Evolutionary conservation across 2,329 filamentous ascomycete genomes (phyloP), one percentile per base, ranked within the genome.

Genomic region (Calonectria montana): DNA sequence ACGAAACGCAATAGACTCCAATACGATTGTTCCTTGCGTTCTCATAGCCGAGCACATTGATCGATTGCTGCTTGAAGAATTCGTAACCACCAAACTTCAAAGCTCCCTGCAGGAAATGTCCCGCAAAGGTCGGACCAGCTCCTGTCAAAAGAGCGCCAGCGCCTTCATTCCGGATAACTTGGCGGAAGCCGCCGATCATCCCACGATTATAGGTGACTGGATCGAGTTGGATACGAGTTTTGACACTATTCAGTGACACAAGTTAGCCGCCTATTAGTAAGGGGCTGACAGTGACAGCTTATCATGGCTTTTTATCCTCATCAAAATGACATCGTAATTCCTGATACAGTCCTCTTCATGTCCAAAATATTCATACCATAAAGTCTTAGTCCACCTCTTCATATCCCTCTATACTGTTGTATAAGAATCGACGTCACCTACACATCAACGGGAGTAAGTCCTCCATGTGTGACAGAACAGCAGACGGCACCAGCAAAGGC

Each of bases 1-100:
- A 88, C 48, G 91, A 92, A 77, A 89, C 93, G 77, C 95, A 90
- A 90, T 96, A 96, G 86, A 96, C 91, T 77, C 91, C 91, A 15
- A 57, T 57, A 21, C 53, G 53, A n/a, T 23, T 57, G 12, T 57
- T 8, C 5, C 31, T 57, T n/a, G 53, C 53, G 6, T 57, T 57
- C 53, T 57, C 53, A 13, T 57, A 57, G 31, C 53, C 53, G 21
- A 57, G 29, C 4, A 37, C 12, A 7, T 57, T 57, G n/a, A 57
- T 57, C 3, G 31, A 57, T 37, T 57, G 53, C 53, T 57, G 53
- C 53, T 37, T 57, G 53, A 57, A 57, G n/a, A 57, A 57, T n/a
- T 57, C 53, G 7, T 57, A 57, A 13, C 53, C 53, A 4, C 53
- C 53, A 57, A 57, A 57, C 29, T 57, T 57, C 53, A 57, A 37